Conservation (phyloP, 2,329 filamentous ascomycete genomes). For the Diaporthe sp. region DNA sequence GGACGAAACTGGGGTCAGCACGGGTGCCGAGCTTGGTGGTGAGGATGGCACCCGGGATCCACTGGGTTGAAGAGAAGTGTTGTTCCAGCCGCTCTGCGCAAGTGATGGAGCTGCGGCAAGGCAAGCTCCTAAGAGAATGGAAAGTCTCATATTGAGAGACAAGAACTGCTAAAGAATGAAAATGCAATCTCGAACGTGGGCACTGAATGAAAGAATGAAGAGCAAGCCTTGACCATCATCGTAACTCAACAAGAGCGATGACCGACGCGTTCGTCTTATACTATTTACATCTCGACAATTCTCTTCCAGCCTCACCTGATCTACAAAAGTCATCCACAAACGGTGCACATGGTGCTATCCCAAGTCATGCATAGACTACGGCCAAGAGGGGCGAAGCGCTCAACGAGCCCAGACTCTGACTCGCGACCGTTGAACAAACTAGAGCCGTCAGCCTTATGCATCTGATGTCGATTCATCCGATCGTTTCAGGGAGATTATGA, state of each 20-base stretch:
- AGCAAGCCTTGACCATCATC: neutral
- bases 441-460: conserved; percentile 19
- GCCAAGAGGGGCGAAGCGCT: conserved; percentile 22
- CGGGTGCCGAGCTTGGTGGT: conserved; percentile 1
- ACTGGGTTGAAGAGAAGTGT: neutral
- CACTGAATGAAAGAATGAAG: conserved; percentile 1
- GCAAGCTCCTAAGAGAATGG: conserved; percentile 20
- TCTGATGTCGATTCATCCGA: conserved; percentile 13
- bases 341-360: neutral
- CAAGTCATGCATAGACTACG: neutral
- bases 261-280: neutral
- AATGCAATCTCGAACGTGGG: neutral
- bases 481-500: conserved; percentile 20
- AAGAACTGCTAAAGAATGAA: neutral
- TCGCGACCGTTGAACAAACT: neutral
- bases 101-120: neutral
- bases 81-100: conserved; percentile 25
- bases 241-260: fast-evolving
- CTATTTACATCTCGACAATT: neutral
- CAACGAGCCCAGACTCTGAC: conserved; percentile 4
- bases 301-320: neutral
- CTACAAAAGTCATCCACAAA: neutral
- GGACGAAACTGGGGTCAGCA: neutral
- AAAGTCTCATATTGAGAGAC: conserved; percentile 20
- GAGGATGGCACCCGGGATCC: neutral